Percentiles rank a stretch among this genome's conserved stretches.
phyloP scores from a whole-genome alignment of 805 yeast species.

The Candida krabiensis region DNA sequence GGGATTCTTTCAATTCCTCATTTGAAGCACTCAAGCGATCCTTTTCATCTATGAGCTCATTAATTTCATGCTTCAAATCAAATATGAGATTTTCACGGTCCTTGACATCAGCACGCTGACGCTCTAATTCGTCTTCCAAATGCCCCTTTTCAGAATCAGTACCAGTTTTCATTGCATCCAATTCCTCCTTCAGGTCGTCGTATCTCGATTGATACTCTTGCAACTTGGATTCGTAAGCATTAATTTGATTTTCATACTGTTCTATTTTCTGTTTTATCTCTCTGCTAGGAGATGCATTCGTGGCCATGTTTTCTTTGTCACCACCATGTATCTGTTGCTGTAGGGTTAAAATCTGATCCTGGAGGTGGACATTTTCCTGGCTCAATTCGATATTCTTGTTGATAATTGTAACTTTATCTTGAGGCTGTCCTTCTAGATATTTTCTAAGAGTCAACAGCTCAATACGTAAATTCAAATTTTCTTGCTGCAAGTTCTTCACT shows the following conservation, averaged over 20 bases:
- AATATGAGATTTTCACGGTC: background rate
- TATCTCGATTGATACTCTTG: slow-evolving; percentile 8
- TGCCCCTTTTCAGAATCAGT: slow-evolving; percentile 4
- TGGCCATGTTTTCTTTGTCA: slow-evolving; percentile 12
- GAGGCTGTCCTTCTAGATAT: slow-evolving; percentile 42
- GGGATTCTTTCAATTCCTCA: slow-evolving; percentile 9
- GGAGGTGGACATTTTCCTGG: slow-evolving; percentile 25
- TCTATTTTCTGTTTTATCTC: slow-evolving; percentile 3
- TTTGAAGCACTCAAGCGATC: slow-evolving; percentile 15
- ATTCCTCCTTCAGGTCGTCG: slow-evolving; percentile 9
- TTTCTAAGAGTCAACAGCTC: slow-evolving; percentile 41
- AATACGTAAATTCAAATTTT: slow-evolving; percentile 44
- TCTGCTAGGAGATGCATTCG: slow-evolving; percentile 6
- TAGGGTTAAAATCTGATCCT: slow-evolving; percentile 4
- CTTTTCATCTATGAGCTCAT: slow-evolving; percentile 10
- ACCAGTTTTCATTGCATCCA: slow-evolving; percentile 2
- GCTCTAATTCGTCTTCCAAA: slow-evolving; percentile 3
- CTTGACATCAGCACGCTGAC: slow-evolving; percentile 7
- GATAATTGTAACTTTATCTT: slow-evolving; percentile 38
- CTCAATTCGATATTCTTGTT: slow-evolving; percentile 36
- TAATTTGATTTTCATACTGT: slow-evolving; percentile 7
- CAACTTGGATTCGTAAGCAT: slow-evolving; percentile 7
- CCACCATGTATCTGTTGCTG: slow-evolving; percentile 2
- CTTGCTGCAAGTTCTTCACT: slow-evolving; percentile 34
- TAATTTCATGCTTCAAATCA: slow-evolving; percentile 15